Evolutionary conservation across 2,329 filamentous ascomycete species (phyloP).

Genomic region (Coniochaeta sp.): DNA sequence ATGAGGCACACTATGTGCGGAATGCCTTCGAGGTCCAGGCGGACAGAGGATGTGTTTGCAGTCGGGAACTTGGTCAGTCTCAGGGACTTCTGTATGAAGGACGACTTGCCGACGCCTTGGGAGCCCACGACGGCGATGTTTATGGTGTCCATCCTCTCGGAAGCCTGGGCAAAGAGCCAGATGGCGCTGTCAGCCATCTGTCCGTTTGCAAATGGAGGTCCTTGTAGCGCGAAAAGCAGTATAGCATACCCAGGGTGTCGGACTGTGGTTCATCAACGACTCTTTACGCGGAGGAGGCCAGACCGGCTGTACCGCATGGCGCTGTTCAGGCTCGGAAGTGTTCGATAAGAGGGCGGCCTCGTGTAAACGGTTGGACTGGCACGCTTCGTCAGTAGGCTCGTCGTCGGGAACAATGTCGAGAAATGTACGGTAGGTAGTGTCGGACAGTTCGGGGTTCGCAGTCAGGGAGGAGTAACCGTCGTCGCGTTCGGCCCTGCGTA

Average conservation of each 20-base stretch:
- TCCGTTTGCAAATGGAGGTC: background rate
- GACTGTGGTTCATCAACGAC: constrained; percentile 30
- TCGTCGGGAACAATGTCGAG: background rate
- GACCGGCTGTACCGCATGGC: constrained; percentile 33
- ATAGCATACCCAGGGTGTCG: constrained; percentile 19
- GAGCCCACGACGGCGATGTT: constrained; percentile 63
- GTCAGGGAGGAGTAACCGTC: background rate
- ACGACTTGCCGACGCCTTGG: constrained; percentile 60
- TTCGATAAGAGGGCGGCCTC: background rate
- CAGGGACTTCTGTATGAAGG: constrained; percentile 58
- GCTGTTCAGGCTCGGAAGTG: constrained; percentile 7
- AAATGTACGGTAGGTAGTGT: background rate
- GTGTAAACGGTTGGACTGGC: constrained; percentile 3
- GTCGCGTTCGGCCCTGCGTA: constrained; percentile 9
- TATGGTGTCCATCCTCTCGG: constrained; percentile 45
- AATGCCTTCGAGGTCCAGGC: constrained; percentile 51
- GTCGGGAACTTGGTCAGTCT: constrained; percentile 46
- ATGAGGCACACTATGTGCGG: constrained; percentile 54
- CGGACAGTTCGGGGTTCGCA: background rate
- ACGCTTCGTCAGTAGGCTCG: background rate
- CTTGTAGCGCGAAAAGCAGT: background rate
- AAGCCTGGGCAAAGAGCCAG: background rate
- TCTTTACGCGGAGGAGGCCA: constrained; percentile 42
- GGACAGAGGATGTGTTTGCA: constrained; percentile 47
- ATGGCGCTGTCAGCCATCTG: constrained; percentile 4